A percentile compares a stretch with the other conserved stretches of the same genome.
Evolutionary conservation across 495 filamentous ascomycete genomes (phyloP).

Genomic region (Aspergillus bridgeri): DNA sequence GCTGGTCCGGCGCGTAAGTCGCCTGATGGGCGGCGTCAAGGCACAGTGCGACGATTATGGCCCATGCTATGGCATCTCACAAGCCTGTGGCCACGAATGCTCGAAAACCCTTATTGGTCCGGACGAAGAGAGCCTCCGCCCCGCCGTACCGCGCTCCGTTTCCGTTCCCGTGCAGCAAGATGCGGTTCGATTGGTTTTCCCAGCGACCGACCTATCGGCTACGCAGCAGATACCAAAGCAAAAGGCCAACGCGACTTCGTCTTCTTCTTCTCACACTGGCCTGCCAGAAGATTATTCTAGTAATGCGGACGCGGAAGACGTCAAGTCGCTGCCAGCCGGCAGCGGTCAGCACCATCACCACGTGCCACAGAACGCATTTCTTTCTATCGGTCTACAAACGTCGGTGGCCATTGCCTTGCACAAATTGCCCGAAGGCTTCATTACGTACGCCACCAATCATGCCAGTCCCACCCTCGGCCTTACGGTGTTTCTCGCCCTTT

Average conservation of each 20-base stretch:
- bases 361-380: slow-evolving; percentile 90
- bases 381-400: slow-evolving; percentile 90
- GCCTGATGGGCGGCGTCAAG: slow-evolving; percentile 66
- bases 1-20: slow-evolving; percentile 51
- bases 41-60: slow-evolving; percentile 67
- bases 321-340: slow-evolving; percentile 18
- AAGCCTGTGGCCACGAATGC: slow-evolving; percentile 83
- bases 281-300: slow-evolving; percentile 4
- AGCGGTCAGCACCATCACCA: slow-evolving; percentile 82
- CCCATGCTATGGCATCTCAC: slow-evolving; percentile 78
- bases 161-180: slow-evolving; percentile 14
- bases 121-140: slow-evolving; percentile 7
- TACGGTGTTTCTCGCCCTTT: slow-evolving; percentile 89
- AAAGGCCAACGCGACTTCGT: not conserved
- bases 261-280: slow-evolving; percentile 13
- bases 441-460: slow-evolving; percentile 97
- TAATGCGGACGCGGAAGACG: slow-evolving; percentile 25
- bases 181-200: not conserved
- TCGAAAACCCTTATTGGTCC: slow-evolving; percentile 30
- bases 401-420: slow-evolving; percentile 92
- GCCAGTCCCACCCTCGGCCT: slow-evolving; percentile 84
- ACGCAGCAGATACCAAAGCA: not conserved
- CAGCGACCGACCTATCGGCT: not conserved
- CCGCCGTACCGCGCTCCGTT: slow-evolving; percentile 11
- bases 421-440: slow-evolving; percentile 97